Base-by-base conservation (phyloP, 495 filamentous ascomycete genomes). In the Peziza echinospora region DNA sequence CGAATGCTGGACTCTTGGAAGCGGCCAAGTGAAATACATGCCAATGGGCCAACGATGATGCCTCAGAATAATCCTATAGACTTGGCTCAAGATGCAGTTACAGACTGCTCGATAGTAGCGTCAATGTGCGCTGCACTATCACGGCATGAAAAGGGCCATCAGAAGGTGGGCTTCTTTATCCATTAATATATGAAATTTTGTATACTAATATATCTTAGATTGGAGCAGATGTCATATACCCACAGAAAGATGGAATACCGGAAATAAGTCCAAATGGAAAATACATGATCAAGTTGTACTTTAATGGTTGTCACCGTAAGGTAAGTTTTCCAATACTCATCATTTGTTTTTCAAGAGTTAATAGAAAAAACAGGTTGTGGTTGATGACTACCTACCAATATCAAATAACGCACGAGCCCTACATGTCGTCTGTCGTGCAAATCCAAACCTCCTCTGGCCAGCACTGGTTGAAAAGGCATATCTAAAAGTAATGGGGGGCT, bases 401-500 rank as follows among this genome's bases (percentile, higher is more conserved):
- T 91, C 86, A 2, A 59, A 55, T 8, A 82, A 72, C 22, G 74
- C 77, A 28, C 73, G 82, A 26, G 71, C 75, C 3, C 67, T 96
- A 1, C 81, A 92, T 62, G 84, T 96, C n/a, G 71, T 87, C 30
- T 86, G 96, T 55, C 73, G 84, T 21, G 78, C 78, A 24, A 79
- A 92, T 50, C 76, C 79, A 9, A 61, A 59, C 16, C 67, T 86
- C 28, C 58, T 93, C 19, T 94, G 84, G 82, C 89, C 87, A n/a
- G 85, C 89, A 21, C 64, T 99, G 23, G 65, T 94, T 26, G 89
- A 99, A 61, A 99, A 99, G 57, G 89, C 89, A 3, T 99, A 96
- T 51, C 65, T 99, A n/a, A 99, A 96, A 64, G 71, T 96, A 6
- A 73, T 84, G 19, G 91, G 91, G 25, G 91, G 89, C 25, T 99